phyloP scores from a whole-genome alignment of 768 basidiomycete genomes.

The Tricholoma furcatifolium region DNA sequence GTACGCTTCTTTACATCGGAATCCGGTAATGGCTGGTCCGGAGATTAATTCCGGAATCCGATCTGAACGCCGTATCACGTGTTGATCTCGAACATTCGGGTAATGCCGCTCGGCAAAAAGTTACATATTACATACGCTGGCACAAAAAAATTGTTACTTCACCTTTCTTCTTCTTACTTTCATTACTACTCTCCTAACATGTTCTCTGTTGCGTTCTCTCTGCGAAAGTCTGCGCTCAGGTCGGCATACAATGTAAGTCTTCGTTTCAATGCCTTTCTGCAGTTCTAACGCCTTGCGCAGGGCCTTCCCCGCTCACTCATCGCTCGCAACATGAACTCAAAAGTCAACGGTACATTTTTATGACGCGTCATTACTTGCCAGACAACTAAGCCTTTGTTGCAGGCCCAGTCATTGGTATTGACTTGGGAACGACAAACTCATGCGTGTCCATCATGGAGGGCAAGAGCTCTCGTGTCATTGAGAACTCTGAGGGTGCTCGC shows the following conservation, averaged over 20 bases:
- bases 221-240: slow-evolving; percentile 58
- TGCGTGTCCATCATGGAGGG: slow-evolving; percentile 96
- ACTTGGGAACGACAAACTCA: slow-evolving; percentile 92
- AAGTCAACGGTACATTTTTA: slow-evolving; percentile 72
- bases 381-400: background rate
- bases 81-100: slow-evolving; percentile 39
- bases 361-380: slow-evolving; percentile 7
- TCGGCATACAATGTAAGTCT: slow-evolving; percentile 59
- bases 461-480: slow-evolving; percentile 90
- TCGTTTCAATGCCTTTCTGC: background rate
- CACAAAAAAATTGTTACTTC: slow-evolving; percentile 43
- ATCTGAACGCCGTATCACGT: slow-evolving; percentile 16
- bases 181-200: slow-evolving; percentile 58
- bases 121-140: slow-evolving; percentile 33
- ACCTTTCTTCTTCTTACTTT: slow-evolving; percentile 38
- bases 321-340: slow-evolving; percentile 93
- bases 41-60: background rate
- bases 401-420: slow-evolving; percentile 95
- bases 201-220: slow-evolving; percentile 68
- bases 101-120: slow-evolving; percentile 34
- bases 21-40: slow-evolving; percentile 5
- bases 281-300: slow-evolving; percentile 31
- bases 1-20: background rate
- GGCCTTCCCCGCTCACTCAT: slow-evolving; percentile 69
- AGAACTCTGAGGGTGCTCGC: slow-evolving; percentile 96